phyloP scores from a whole-genome alignment of 139 green algal genomes.

The Penium margaritaceum region DNA sequence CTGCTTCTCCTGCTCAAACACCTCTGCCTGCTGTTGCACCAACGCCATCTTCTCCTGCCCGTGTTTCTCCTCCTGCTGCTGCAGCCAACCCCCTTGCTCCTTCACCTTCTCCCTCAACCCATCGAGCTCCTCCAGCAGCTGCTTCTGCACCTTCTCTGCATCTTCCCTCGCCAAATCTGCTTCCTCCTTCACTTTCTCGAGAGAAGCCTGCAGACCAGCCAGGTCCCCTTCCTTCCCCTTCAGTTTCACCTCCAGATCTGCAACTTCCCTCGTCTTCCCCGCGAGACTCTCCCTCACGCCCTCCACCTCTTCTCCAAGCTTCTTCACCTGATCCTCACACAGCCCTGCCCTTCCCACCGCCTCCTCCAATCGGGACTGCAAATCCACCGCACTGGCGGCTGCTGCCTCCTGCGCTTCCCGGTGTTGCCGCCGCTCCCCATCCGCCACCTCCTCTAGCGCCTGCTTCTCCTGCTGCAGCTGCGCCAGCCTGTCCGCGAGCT shows the following conservation, averaged over 20 bases:
- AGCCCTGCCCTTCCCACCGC: too few relatives aligned
- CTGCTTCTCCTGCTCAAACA: not conserved
- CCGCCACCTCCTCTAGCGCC: not conserved
- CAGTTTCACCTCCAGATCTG: not conserved
- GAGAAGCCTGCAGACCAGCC: not conserved
- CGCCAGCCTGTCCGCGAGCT: not conserved
- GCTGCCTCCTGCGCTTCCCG: not conserved
- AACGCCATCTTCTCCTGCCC: not conserved
- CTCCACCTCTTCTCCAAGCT: not conserved
- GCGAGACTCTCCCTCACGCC: not conserved
- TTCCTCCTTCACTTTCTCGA: not conserved
- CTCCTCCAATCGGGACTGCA: too few relatives aligned
- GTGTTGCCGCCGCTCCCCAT: not conserved
- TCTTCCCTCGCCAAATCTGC: not conserved
- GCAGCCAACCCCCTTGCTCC: not conserved
- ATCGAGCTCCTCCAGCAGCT: not conserved
- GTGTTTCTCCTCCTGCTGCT: not conserved
- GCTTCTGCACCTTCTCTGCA: not conserved
- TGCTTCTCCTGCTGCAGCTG: not conserved
- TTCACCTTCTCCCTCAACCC: not conserved
- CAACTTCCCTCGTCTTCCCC: not conserved
- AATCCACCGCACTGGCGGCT: too few relatives aligned
- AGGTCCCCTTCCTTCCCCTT: not conserved
- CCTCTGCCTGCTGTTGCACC: slow-evolving; percentile 2
- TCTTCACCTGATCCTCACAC: too few relatives aligned